These are phyloP conservation scores for barrel medic (Medicago truncatula) DNA, from an alignment of 306 rosid genomes.

Conservation along the genomic window MtrunA17r5.0-ANR NC_053049.1:37953501-37954000, in stretches of 20 bases:
- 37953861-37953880: conserved; percentile 41
- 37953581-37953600: conserved; percentile 37
- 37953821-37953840: conserved; percentile 33
- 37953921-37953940: conserved; percentile 44
- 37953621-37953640: conserved; percentile 8
- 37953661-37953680: conserved; percentile 67
- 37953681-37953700: conserved; percentile 51
- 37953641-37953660: conserved; percentile 45
- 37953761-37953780: not conserved
- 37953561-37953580: conserved; percentile 66
- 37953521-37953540: conserved; percentile 63
- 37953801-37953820: not conserved
- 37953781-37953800: not conserved
- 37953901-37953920: conserved; percentile 42
- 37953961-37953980: conserved; percentile 36
- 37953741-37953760: conserved; percentile 40
- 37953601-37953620: conserved; percentile 34
- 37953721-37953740: conserved; percentile 44
- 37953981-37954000: conserved; percentile 40
- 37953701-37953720: conserved; percentile 44
- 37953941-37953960: conserved; percentile 47
- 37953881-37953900: conserved; percentile 43
- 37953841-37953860: conserved; percentile 10
- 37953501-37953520: conserved; percentile 53
- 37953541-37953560: conserved; percentile 40